A percentile compares a stretch with the other conserved stretches of the same genome.
phyloP scores from a whole-genome alignment of 2,329 filamentous ascomycete genomes.

The Venturia pyrina region DNA sequence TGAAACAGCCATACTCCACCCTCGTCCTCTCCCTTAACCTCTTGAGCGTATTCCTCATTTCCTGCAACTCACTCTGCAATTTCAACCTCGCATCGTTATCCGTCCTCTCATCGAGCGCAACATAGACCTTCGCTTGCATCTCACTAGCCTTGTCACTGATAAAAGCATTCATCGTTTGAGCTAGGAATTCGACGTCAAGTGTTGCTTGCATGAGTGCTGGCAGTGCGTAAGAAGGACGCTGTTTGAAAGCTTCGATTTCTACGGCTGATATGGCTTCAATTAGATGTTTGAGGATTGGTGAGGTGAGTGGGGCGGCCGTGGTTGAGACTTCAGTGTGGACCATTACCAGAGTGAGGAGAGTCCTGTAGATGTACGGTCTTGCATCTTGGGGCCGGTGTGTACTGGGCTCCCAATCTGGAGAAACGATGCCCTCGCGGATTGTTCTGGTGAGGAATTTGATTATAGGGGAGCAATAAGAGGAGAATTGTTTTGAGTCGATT shows the following conservation, averaged over 20 bases:
- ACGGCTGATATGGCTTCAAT: constrained; percentile 72
- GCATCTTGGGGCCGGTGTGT: constrained; percentile 57
- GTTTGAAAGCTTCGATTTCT: constrained; percentile 70
- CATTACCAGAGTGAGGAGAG: constrained; percentile 74
- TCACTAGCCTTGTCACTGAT: constrained; percentile 73
- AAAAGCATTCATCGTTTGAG: constrained; percentile 84
- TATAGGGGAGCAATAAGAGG: constrained; percentile 77
- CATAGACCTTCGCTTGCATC: constrained; percentile 82
- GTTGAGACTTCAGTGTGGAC: constrained; percentile 66
- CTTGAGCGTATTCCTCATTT: constrained; percentile 83
- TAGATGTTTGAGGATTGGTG: constrained; percentile 74
- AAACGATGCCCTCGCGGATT: constrained; percentile 62
- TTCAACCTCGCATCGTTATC: constrained; percentile 73
- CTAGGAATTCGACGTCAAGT: constrained; percentile 91
- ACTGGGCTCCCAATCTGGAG: constrained; percentile 59
- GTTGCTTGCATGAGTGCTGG: constrained; percentile 91
- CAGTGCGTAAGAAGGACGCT: constrained; percentile 58
- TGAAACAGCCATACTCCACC: constrained; percentile 53
- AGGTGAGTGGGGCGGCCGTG: constrained; percentile 59
- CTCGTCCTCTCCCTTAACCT: constrained; percentile 69
- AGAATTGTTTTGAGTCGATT: constrained; percentile 84
- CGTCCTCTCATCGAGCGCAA: constrained; percentile 79
- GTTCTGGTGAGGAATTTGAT: constrained; percentile 57
- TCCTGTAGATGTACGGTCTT: constrained; percentile 79
- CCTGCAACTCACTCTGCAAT: constrained; percentile 78